Percentiles rank a stretch among this genome's conserved stretches.
phyloP scores from a whole-genome alignment of 176 grass and related monocot genomes.

The Carex myosuroides region DNA sequence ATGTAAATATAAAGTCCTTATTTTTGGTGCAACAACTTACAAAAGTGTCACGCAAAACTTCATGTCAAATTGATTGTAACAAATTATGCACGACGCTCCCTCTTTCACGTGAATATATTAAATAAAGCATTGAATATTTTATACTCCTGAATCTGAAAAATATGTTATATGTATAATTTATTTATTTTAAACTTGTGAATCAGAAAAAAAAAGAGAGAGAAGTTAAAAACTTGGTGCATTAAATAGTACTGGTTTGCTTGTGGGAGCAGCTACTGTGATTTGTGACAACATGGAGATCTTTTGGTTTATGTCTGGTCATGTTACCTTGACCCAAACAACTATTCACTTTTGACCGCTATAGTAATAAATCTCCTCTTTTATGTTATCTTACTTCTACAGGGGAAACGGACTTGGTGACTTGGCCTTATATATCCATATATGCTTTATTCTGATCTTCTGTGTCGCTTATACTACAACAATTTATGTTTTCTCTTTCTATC shows the following conservation, averaged over 20 bases:
- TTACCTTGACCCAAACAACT: conserved; percentile 8
- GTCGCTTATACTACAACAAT: background rate
- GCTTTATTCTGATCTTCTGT: background rate
- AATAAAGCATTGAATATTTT: background rate
- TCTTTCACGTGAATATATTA: conserved; percentile 2
- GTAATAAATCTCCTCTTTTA: background rate
- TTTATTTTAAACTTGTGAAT: no score
- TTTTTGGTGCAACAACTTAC: background rate
- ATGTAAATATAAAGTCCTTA: background rate
- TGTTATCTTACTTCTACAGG: background rate
- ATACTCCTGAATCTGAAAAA: background rate
- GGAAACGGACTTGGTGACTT: background rate
- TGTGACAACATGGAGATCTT: conserved; percentile 1
- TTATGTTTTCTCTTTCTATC: background rate
- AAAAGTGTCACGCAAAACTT: background rate
- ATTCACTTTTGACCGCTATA: conserved; percentile 9
- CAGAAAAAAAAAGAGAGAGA: background rate
- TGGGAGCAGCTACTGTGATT: conserved; percentile 10
- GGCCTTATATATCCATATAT: background rate
- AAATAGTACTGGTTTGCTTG: conserved; percentile 3
- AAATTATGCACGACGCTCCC: background rate
- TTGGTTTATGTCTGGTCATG: conserved; percentile 12
- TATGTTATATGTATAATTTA: no score
- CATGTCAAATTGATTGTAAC: background rate
- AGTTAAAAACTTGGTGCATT: background rate